phyloP scores from a whole-genome alignment of 2,329 filamentous ascomycete species.

The Davidsoniella neocaledoniae region DNA sequence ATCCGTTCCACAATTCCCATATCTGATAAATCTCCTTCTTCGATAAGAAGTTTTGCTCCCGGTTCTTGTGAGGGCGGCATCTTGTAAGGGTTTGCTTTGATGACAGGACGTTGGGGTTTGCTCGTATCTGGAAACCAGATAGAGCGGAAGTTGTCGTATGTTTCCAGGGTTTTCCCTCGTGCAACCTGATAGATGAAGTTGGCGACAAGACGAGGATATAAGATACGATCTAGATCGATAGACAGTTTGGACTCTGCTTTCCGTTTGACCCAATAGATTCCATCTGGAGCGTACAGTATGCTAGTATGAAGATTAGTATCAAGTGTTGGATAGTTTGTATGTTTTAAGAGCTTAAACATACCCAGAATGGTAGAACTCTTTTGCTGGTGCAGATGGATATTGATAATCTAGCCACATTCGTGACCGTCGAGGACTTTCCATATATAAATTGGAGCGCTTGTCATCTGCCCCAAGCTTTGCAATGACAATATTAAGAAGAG shows the following conservation, averaged over 20 bases:
- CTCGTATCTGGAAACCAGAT: conserved; percentile 9
- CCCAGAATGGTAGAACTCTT: conserved; percentile 10
- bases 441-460: conserved; percentile 10
- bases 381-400: conserved; percentile 7
- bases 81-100: conserved; percentile 6
- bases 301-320: conserved; percentile 1
- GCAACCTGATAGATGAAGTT: conserved; percentile 1
- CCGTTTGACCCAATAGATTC: conserved; percentile 9
- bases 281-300: conserved; percentile 8
- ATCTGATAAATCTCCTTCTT: conserved; percentile 6
- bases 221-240: conserved; percentile 11
- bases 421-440: conserved; percentile 6
- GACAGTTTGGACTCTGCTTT: conserved; percentile 7
- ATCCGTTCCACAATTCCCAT: conserved; percentile 10
- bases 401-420: conserved; percentile 10
- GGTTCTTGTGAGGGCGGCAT: neutral
- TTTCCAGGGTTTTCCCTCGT: neutral
- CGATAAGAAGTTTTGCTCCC: conserved; percentile 3
- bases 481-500: conserved; percentile 6
- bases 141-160: conserved; percentile 8
- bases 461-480: conserved; percentile 9
- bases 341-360: neutral
- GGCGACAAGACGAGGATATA: conserved; percentile 11
- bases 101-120: conserved; percentile 3
- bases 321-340: neutral